Percentiles rank a stretch among this genome's conserved stretches.
Evolutionary conservation across 371 early-diverging fungal genomes (phyloP).

Genomic region (Syncephalastrum monosporum): DNA sequence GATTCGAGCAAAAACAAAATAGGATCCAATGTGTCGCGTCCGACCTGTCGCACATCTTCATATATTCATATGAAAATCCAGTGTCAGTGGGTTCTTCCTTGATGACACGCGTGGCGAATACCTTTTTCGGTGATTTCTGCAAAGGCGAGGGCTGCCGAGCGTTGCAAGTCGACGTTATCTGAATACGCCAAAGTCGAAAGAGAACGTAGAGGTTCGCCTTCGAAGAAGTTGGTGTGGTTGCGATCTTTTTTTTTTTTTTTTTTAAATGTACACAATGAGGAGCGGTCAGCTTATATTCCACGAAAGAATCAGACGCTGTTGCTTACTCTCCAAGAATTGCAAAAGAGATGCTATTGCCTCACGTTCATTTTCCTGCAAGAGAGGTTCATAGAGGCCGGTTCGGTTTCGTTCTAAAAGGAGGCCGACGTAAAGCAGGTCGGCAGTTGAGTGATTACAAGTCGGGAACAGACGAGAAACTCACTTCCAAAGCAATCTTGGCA

Average conservation of each 20-base stretch:
- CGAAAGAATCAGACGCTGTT: not conserved
- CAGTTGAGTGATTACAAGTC: not conserved
- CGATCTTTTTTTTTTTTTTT: constrained; percentile 57
- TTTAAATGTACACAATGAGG: not conserved
- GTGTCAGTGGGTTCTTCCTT: not conserved
- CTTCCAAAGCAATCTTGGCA: constrained; percentile 50
- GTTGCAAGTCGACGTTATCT: constrained; percentile 82
- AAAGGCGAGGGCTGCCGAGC: constrained; percentile 90
- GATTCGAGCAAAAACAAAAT: constrained; percentile 82
- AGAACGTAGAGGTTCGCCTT: constrained; percentile 83
- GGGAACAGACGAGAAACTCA: constrained; percentile 21
- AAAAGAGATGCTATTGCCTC: constrained; percentile 83
- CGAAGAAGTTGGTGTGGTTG: constrained; percentile 80
- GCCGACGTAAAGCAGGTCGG: not conserved
- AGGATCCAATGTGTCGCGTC: constrained; percentile 79
- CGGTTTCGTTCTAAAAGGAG: constrained; percentile 32
- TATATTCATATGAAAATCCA: not conserved
- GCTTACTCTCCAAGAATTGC: constrained; percentile 81
- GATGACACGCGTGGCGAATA: constrained; percentile 11
- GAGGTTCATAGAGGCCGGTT: constrained; percentile 73
- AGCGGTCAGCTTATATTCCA: constrained; percentile 7
- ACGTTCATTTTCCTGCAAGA: constrained; percentile 82
- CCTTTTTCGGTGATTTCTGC: constrained; percentile 91
- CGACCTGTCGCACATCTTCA: constrained; percentile 77
- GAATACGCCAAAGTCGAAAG: constrained; percentile 84